phyloP scores from a whole-genome alignment of 73 alveolate species.

The Tetrahymena thermophila region DNA sequence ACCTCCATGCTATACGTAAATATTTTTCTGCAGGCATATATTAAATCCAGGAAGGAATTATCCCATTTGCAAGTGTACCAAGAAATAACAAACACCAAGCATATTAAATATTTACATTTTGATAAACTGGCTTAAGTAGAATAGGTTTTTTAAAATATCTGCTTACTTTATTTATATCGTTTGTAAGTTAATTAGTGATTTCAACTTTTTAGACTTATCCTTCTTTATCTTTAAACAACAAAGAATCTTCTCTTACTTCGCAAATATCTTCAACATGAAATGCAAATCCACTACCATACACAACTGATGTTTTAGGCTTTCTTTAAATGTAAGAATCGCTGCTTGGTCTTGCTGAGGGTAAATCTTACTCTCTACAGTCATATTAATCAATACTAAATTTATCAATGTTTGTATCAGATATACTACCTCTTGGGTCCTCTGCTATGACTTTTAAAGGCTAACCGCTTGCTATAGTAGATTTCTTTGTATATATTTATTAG shows the following conservation, averaged over 20 bases:
- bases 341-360: neutral
- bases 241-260: neutral
- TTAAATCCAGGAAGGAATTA: conserved; percentile 31
- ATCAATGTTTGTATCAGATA: neutral
- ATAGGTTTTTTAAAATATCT: neutral
- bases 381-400: neutral
- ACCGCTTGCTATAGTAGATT: neutral
- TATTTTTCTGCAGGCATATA: conserved; percentile 28
- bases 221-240: neutral
- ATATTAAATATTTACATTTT: neutral
- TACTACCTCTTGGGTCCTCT: neutral
- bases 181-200: neutral
- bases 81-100: conserved; percentile 17
- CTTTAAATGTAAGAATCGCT: neutral
- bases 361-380: neutral
- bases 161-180: neutral
- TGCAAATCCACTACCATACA: neutral
- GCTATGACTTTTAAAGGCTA: neutral
- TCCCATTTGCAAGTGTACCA: conserved; percentile 10
- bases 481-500: neutral
- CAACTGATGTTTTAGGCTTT: neutral
- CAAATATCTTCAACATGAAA: neutral
- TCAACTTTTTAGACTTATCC: neutral
- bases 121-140: neutral
- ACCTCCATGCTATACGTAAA: conserved; percentile 37